Evolutionary conservation across 2,329 filamentous ascomycete species (phyloP), one percentile per base, ranked within the genome.

Genomic region (Spiromastix sp.): DNA sequence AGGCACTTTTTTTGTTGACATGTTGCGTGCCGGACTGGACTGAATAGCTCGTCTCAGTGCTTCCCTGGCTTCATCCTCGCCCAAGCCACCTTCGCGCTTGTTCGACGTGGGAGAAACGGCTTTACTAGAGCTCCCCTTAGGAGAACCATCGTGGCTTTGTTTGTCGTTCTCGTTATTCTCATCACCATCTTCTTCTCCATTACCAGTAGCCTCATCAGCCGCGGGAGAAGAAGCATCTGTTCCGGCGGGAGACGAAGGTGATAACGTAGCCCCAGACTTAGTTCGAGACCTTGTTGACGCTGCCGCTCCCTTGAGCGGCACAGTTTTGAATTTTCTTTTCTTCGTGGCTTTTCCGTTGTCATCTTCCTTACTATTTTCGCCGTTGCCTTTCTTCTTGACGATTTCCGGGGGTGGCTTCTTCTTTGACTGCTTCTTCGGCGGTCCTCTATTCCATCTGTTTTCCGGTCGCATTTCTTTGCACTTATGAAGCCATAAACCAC

Each of bases 401-500:
- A n/a, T n/a, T n/a, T 52, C 46, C 3, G 45, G 21, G 43, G 49
- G 41, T 41, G n/a, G n/a, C n/a, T 53, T 48, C 12, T 62, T 55
- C 46, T 64, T 65, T 37, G 53, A 54, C 41, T 60, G 63, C 27
- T 55, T 49, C 36, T 54, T 57, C n/a, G 50, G 48, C 4, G 68
- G 63, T 38, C 71, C 71, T 43, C 75, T 83, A 45, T 81, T 80
- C 89, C 89, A 98, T 45, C 80, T 78, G 41, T 89, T 77, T 36
- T 77, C 68, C 2, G 91, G 91, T 6, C 91, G 79, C 66, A 93
- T 91, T 16, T 66, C 71, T 51, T 83, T 85, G 59, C 81, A 85
- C 52, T 95, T 96, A 41, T 79, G 78, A 48, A 98, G 79, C 85
- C 86, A 98, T 27, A 98, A 77, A 12, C 91, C 91, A 55, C 91